A percentile compares a stretch with the other conserved stretches of the same genome.
Conservation (phyloP, 2,329 filamentous ascomycete species). For the Hansfordia pulvinata region DNA sequence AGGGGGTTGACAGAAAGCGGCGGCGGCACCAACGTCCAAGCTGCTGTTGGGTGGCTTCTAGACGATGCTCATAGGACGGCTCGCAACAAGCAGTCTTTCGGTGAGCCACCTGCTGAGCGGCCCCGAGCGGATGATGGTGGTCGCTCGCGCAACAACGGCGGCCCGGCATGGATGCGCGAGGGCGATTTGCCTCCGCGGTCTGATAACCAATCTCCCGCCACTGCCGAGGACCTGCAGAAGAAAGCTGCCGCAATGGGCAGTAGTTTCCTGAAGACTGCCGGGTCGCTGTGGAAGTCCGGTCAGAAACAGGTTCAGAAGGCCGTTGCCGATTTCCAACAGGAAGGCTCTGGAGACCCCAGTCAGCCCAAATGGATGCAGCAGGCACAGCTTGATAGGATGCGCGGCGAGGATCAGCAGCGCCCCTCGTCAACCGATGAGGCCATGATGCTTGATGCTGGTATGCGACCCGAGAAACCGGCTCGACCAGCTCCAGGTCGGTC, state of each 20-base stretch:
- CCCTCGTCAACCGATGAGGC: slow-evolving; percentile 54
- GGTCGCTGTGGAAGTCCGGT: slow-evolving; percentile 86
- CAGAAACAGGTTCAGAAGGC: slow-evolving; percentile 89
- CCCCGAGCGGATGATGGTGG: slow-evolving; percentile 21
- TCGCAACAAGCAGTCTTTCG: slow-evolving; percentile 53
- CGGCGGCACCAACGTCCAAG: slow-evolving; percentile 67
- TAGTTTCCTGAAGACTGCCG: slow-evolving; percentile 83
- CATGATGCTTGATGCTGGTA: slow-evolving; percentile 61
- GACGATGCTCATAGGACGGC: slow-evolving; percentile 83
- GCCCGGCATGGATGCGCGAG: slow-evolving; percentile 51
- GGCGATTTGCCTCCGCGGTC: slow-evolving; percentile 29
- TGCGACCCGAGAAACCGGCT: slow-evolving; percentile 33
- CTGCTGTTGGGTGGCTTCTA: slow-evolving; percentile 76
- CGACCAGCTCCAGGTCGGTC: slow-evolving; percentile 13
- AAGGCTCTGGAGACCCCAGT: slow-evolving; percentile 57
- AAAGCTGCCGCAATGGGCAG: slow-evolving; percentile 71
- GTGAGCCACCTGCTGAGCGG: slow-evolving; percentile 27
- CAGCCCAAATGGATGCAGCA: slow-evolving; percentile 96
- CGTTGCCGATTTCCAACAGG: slow-evolving; percentile 69
- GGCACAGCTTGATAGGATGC: slow-evolving; percentile 32
- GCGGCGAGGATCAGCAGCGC: slow-evolving; percentile 17
- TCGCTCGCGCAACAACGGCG: slow-evolving; percentile 21
- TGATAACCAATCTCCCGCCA: slow-evolving; percentile 41
- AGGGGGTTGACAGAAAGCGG: slow-evolving; percentile 70
- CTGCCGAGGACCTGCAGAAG: slow-evolving; percentile 62